phyloP scores from a whole-genome alignment of 768 basidiomycete species.

The Pleurotus citrinopileatus region DNA sequence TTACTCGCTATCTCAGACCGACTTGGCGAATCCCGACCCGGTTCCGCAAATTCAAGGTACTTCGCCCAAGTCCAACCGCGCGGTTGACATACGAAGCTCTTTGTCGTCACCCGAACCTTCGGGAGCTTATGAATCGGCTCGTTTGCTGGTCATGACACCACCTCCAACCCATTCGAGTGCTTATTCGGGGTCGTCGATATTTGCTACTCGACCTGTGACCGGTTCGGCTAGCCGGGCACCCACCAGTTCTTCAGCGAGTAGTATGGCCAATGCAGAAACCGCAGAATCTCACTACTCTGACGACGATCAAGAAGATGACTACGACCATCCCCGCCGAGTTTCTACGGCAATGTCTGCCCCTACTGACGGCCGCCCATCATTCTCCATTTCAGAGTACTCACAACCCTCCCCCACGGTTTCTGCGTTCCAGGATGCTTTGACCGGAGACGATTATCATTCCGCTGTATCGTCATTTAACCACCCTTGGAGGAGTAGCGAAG shows the following conservation, averaged over 20 bases:
- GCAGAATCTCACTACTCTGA: constrained; percentile 35
- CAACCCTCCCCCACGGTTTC: constrained; percentile 74
- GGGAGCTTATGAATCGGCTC: constrained; percentile 37
- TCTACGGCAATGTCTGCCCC: constrained; percentile 52
- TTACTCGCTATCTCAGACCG: constrained; percentile 58
- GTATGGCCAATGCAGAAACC: constrained; percentile 15
- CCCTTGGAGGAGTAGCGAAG: constrained; percentile 23
- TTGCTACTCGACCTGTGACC: constrained; percentile 16
- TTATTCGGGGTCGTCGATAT: constrained; percentile 26
- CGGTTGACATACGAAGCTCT: constrained; percentile 37
- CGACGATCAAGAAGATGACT: constrained; percentile 34
- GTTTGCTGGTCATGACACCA: constrained; percentile 34
- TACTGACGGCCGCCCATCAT: constrained; percentile 47
- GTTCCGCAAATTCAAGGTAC: not conserved
- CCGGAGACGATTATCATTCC: constrained; percentile 22
- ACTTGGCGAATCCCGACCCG: constrained; percentile 27
- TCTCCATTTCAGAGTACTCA: constrained; percentile 69
- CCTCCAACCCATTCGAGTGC: constrained; percentile 34
- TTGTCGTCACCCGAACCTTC: constrained; percentile 54
- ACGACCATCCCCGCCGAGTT: constrained; percentile 29
- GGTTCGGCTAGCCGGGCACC: constrained; percentile 16
- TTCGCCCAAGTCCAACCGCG: constrained; percentile 16
- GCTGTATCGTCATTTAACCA: constrained; percentile 22
- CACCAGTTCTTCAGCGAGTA: not conserved
- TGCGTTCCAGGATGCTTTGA: constrained; percentile 70